Evolutionary conservation across 768 basidiomycete species (phyloP).

Genomic region (Pisolithus marmoratus): DNA sequence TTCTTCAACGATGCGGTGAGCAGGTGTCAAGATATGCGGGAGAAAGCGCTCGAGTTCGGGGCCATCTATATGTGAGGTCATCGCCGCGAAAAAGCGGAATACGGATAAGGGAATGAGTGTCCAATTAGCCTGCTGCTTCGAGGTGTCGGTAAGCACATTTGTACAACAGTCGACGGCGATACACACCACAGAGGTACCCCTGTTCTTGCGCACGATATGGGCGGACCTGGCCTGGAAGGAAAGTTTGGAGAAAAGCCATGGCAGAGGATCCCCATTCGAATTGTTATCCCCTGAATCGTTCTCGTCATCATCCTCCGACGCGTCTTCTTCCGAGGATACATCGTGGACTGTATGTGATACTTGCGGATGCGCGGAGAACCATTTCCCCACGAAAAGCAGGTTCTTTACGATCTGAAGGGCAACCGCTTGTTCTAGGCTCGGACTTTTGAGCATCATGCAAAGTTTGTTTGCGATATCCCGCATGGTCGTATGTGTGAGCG

Average conservation of each 20-base stretch:
- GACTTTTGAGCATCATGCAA: constrained; percentile 75
- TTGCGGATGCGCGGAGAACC: constrained; percentile 49
- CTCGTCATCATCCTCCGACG: constrained; percentile 21
- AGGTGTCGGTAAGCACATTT: background rate
- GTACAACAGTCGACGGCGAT: too few relatives aligned
- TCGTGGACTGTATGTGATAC: constrained; percentile 10
- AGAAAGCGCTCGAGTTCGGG: constrained; percentile 60
- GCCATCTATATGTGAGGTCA: constrained; percentile 66
- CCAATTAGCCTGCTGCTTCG: constrained; percentile 63
- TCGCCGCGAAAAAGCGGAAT: constrained; percentile 92
- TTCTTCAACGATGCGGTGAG: constrained; percentile 85
- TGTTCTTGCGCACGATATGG: constrained; percentile 63
- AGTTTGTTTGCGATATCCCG: constrained; percentile 68
- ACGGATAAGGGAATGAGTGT: constrained; percentile 72
- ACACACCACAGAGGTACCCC: constrained; percentile 41
- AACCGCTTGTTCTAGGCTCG: constrained; percentile 66
- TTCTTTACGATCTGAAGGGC: constrained; percentile 88
- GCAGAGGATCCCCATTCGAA: constrained; percentile 45
- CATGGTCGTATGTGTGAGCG: constrained; percentile 52
- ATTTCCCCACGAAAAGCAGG: constrained; percentile 86
- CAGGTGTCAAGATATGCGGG: constrained; percentile 78
- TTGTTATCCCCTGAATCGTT: constrained; percentile 22
- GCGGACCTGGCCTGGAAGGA: constrained; percentile 82
- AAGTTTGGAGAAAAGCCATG: constrained; percentile 93
- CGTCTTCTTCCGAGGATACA: constrained; percentile 23